Evolutionary conservation across 2,329 filamentous ascomycete species (phyloP), one percentile per base, ranked within the genome.

Genomic region (Monosporascus sp.): DNA sequence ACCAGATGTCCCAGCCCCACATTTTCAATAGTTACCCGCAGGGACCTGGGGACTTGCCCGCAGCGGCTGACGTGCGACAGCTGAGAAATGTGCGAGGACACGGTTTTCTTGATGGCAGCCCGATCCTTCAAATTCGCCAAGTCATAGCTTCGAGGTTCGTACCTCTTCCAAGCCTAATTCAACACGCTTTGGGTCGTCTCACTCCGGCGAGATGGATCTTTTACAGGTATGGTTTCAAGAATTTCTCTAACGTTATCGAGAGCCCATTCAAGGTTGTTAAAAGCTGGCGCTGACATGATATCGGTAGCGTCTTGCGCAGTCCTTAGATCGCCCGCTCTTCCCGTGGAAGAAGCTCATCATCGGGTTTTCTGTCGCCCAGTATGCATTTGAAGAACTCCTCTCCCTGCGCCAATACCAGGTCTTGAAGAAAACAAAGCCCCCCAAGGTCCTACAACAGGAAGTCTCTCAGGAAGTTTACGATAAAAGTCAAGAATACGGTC

Each of bases 261-360:
- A 31, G 38, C 9, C 44, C 56, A 65, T 46, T 20, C 9, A 14
- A 6, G 18, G 39, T 25, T 25, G 14, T 35, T 44, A 50, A n/a
- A 48, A 43, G 52, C 56, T 58, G 58, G 60, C 55, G 45, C 24
- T 55, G 49, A 57, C 43, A 36, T 47, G 24, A 25, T 35, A 48
- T 48, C 24, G 51, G 55, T 67, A 87, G 83, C 81, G 82, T 77
- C 85, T 97, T 62, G 90, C 90, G 68, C 84, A 83, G 72, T 86
- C 88, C 72, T 87, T 97, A 65, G 94, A 99, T 77, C 85, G 89
- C 67, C 92, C 93, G 54, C 79, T 89, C 67, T 96, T 97, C 77
- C 93, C 94, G 52, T 99, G 94, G 94, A 99, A 97, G 83, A 88
- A 85, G 70, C 85, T 99, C 65, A 92, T 99, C 65, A 82, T 97